phyloP scores from a whole-genome alignment of 2,329 filamentous ascomycete species.

The Zarea fungicola region DNA sequence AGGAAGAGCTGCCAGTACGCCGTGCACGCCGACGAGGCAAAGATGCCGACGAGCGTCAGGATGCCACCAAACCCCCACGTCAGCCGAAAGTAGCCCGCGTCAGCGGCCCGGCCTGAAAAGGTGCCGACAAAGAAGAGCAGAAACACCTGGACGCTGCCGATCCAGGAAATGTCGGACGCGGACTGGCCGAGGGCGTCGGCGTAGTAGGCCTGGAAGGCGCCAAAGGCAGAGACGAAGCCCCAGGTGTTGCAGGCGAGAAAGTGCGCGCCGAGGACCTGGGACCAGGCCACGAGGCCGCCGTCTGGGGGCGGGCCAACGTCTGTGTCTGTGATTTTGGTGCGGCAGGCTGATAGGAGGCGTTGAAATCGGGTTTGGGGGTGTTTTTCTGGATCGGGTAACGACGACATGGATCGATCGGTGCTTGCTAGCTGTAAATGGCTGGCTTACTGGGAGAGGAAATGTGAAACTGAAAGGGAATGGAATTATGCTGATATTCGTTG shows the following conservation, averaged over 20 bases:
- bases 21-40: constrained; percentile 38
- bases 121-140: constrained; percentile 36
- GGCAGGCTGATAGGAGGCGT: too few species aligned
- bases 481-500: too few species aligned
- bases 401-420: too few species aligned
- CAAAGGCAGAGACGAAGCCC: constrained; percentile 36
- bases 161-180: constrained; percentile 40
- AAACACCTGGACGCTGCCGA: constrained; percentile 42
- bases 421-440: too few species aligned
- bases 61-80: constrained; percentile 30
- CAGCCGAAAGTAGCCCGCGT: constrained; percentile 35
- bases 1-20: constrained; percentile 45
- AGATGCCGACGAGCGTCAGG: constrained; percentile 40
- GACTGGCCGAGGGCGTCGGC: constrained; percentile 24
- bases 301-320: constrained; percentile 21
- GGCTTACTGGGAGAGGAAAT: too few species aligned
- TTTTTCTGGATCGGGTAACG: too few species aligned
- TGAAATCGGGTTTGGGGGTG: too few species aligned
- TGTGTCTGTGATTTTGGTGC: background rate
- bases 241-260: constrained; percentile 33
- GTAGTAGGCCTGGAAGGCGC: constrained; percentile 36
- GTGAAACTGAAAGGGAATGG: too few species aligned
- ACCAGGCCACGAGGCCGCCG: constrained; percentile 32
- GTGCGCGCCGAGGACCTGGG: constrained; percentile 32
- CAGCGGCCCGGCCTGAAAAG: constrained; percentile 36